Conservation (phyloP, 352 stramenopile species). For the Elongisporangium senticosum region DNA sequence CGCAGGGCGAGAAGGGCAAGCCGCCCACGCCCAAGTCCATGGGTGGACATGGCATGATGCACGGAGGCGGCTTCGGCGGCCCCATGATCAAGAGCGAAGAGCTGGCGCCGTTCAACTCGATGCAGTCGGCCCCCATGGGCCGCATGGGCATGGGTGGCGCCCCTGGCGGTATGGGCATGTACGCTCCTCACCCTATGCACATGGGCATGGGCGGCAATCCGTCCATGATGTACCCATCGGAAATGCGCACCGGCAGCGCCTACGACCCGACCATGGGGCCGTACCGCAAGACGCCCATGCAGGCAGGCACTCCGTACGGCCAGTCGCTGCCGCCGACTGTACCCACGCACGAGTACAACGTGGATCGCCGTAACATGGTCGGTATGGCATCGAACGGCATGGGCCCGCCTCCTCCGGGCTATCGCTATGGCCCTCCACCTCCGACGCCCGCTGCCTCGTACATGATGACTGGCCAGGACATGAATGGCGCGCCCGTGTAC, state of each 20-base stretch:
- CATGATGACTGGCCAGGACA: slow-evolving; percentile 2
- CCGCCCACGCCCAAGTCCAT: slow-evolving; percentile 19
- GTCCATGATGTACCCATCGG: slow-evolving; percentile 38
- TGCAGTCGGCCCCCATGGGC: slow-evolving; percentile 36
- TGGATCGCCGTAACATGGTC: slow-evolving; percentile 39
- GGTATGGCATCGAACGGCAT: slow-evolving; percentile 31
- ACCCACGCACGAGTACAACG: slow-evolving; percentile 24
- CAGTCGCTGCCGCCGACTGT: slow-evolving; percentile 28
- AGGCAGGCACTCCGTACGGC: slow-evolving; percentile 30
- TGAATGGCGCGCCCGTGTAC: slow-evolving; percentile 10
- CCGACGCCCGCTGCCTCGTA: slow-evolving; percentile 11
- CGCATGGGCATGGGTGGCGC: slow-evolving; percentile 26
- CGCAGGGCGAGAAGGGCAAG: slow-evolving; percentile 37
- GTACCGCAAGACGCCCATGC: slow-evolving; percentile 38
- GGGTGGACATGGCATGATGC: slow-evolving; percentile 15
- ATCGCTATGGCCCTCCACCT: slow-evolving; percentile 17
- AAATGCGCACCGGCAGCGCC: slow-evolving; percentile 27
- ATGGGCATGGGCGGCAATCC: slow-evolving; percentile 1
- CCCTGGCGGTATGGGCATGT: slow-evolving; percentile 18
- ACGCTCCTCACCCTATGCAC: slow-evolving; percentile 17
- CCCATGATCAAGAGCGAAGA: slow-evolving; percentile 69
- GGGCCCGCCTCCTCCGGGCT: slow-evolving; percentile 14
- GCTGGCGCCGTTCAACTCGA: slow-evolving; percentile 38
- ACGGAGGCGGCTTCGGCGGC: slow-evolving; percentile 27
- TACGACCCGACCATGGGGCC: slow-evolving; percentile 51